Percentiles rank a stretch among this genome's conserved stretches.
Evolutionary conservation across 257 asterid species (phyloP).

Genomic region (Plantago elongata): DNA sequence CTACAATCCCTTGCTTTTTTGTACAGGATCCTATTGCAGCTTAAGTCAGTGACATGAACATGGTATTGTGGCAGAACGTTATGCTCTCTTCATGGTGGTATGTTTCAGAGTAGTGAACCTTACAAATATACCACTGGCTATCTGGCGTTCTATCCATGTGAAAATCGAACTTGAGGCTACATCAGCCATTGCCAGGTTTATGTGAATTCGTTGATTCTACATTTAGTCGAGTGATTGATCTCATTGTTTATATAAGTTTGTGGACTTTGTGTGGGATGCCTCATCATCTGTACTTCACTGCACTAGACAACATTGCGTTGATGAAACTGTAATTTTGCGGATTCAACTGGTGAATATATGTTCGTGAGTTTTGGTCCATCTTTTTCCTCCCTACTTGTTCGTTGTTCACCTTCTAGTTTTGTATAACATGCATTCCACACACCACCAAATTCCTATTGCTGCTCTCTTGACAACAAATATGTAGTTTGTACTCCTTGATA

Average conservation of each 20-base stretch:
- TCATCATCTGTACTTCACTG: conserved; percentile 8
- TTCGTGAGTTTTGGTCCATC: neutral
- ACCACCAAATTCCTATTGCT: too few relatives aligned
- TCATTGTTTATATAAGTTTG: conserved; percentile 19
- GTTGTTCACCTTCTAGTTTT: neutral
- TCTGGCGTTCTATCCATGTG: conserved; percentile 7
- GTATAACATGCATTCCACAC: neutral
- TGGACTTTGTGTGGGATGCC: conserved; percentile 12
- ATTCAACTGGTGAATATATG: conserved; percentile 3
- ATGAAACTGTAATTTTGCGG: neutral
- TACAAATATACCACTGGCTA: neutral
- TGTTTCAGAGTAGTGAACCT: conserved; percentile 6
- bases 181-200: conserved; percentile 9
- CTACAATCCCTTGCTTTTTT: neutral
- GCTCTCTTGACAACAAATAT: too few relatives aligned
- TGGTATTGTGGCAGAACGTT: conserved; percentile 10
- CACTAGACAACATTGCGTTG: neutral
- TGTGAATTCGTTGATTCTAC: conserved; percentile 17
- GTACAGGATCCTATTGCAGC: conserved; percentile 31
- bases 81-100: conserved; percentile 9
- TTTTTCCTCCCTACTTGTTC: neutral
- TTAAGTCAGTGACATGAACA: conserved; percentile 9
- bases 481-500: neutral
- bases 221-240: conserved; percentile 15
- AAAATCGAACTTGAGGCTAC: conserved; percentile 14